Conservation (phyloP, 768 basidiomycete genomes). For the Neoboletus magnificus region DNA sequence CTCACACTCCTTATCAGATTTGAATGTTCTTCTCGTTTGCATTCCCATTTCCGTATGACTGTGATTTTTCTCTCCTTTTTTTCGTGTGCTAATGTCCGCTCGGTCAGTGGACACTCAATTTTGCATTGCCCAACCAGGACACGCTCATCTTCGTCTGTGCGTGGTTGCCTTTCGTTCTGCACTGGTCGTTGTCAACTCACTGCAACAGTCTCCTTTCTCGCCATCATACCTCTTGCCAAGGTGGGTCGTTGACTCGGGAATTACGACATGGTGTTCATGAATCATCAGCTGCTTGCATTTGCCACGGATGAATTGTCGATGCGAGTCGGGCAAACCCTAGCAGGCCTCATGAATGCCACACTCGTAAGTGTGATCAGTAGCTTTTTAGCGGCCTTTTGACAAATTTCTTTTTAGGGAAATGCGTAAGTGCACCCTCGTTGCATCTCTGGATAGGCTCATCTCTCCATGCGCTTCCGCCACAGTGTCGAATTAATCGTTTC, state of each 20-base stretch:
- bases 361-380: slow-evolving; percentile 43
- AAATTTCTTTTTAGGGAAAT: slow-evolving; percentile 23
- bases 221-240: slow-evolving; percentile 84
- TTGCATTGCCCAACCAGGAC: slow-evolving; percentile 46
- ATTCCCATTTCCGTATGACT: slow-evolving; percentile 64
- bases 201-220: slow-evolving; percentile 65
- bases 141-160: slow-evolving; percentile 73
- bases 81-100: not conserved
- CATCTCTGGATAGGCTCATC: not conserved
- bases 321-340: slow-evolving; percentile 78
- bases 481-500: slow-evolving; percentile 67
- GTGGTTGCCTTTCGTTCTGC: slow-evolving; percentile 24
- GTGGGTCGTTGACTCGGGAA: slow-evolving; percentile 30
- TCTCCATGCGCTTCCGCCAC: not conserved
- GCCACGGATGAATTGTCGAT: slow-evolving; percentile 84
- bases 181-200: not conserved
- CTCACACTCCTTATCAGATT: slow-evolving; percentile 38
- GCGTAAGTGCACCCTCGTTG: slow-evolving; percentile 19
- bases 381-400: not conserved
- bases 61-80: not conserved
- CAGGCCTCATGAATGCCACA: slow-evolving; percentile 83
- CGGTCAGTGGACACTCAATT: slow-evolving; percentile 69
- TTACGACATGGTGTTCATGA: not conserved
- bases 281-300: slow-evolving; percentile 64
- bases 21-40: slow-evolving; percentile 68